Percentiles rank a stretch among this genome's conserved stretches.
Evolutionary conservation across 441 rosid species (phyloP).

Genomic region (Pelargonium australe): DNA sequence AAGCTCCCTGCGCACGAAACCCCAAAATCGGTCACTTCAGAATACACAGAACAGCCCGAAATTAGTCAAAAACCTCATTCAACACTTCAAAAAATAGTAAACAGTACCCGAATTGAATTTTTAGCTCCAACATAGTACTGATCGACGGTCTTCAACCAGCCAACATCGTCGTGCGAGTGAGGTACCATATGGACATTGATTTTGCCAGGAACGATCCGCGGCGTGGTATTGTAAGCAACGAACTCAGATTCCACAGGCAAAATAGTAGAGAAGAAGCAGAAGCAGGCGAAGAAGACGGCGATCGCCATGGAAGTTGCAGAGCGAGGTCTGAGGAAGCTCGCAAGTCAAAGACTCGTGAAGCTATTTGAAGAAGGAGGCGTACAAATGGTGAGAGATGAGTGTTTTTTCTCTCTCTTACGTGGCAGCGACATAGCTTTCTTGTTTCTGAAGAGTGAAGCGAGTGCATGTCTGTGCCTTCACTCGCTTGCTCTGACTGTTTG

Average conservation of each 20-base stretch:
- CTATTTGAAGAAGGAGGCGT: conserved; percentile 2
- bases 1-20: conserved; percentile 56
- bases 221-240: conserved; percentile 49
- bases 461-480: no score
- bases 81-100: not conserved
- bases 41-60: not conserved
- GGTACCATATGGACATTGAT: conserved; percentile 71
- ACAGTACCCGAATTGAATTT: conserved; percentile 58
- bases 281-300: not conserved
- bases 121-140: conserved; percentile 73
- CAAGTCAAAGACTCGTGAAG: not conserved
- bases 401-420: not conserved
- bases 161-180: conserved; percentile 72
- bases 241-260: conserved; percentile 28
- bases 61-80: not conserved
- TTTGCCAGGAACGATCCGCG: conserved; percentile 41
- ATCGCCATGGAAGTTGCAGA: conserved; percentile 16
- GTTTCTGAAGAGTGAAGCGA: not conserved
- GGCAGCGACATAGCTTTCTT: not conserved
- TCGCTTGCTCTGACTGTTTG: no score
- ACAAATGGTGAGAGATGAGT: not conserved
- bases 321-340: not conserved
- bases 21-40: conserved; percentile 10
- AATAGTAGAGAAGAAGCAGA: conserved; percentile 9
- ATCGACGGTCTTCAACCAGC: conserved; percentile 57